phyloP scores from a whole-genome alignment of 2,329 filamentous ascomycete genomes.

The Balansia obtecta region DNA sequence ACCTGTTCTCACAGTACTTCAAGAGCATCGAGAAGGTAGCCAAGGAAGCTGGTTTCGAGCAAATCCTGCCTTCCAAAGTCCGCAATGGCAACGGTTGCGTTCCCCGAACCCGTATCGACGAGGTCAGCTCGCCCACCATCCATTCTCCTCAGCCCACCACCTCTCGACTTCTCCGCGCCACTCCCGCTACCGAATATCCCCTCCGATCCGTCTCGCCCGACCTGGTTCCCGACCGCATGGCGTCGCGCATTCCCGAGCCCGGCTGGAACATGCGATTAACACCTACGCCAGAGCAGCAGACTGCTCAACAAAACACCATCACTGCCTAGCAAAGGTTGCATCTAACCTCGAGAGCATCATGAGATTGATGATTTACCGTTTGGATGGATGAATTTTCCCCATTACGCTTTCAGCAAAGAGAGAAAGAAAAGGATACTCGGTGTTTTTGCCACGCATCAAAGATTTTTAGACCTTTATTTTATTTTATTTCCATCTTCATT shows the following conservation, averaged over 20 bases:
- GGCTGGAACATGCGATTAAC: conserved; percentile 31
- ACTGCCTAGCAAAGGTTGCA: conserved; percentile 6
- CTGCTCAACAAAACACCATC: conserved; percentile 10
- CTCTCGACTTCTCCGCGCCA: conserved; percentile 39
- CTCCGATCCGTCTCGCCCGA: conserved; percentile 45
- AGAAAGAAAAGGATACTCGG: neutral
- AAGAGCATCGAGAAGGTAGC: conserved; percentile 59
- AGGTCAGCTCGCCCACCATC: conserved; percentile 32
- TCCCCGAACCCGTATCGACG: conserved; percentile 28
- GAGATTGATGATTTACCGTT: neutral
- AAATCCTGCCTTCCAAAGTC: conserved; percentile 43
- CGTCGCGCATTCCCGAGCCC: conserved; percentile 40
- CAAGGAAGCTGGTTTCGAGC: conserved; percentile 41
- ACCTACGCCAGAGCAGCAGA: conserved; percentile 34
- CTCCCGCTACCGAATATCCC: conserved; percentile 42
- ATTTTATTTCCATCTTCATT: neutral
- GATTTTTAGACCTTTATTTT: neutral
- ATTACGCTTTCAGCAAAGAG: neutral
- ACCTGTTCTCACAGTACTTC: conserved; percentile 40
- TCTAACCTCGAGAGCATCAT: neutral
- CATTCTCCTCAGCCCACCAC: conserved; percentile 42
- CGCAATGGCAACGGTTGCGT: conserved; percentile 35
- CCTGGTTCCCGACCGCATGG: conserved; percentile 50
- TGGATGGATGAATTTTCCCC: neutral
- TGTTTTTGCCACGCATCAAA: neutral